Conservation (phyloP, 1,284 basidiomycete genomes). For the Polyporus tsugae region DNA sequence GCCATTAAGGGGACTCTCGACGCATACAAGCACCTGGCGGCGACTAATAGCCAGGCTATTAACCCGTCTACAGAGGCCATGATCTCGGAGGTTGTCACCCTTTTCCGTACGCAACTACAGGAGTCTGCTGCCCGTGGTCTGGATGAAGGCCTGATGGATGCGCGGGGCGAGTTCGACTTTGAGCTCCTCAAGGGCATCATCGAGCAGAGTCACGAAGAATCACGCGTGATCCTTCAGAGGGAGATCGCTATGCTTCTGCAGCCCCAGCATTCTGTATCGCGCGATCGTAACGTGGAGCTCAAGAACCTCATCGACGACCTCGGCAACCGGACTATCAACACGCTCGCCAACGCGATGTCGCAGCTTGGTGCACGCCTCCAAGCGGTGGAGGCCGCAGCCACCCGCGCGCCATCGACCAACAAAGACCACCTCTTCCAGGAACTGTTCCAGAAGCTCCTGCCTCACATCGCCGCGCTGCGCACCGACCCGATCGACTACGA, state of each 20-base stretch:
- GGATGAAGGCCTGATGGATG: constrained; percentile 75
- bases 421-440: constrained; percentile 66
- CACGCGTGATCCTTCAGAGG: constrained; percentile 61
- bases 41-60: constrained; percentile 36
- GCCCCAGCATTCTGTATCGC: constrained; percentile 37
- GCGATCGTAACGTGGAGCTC: constrained; percentile 35
- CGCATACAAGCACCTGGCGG: constrained; percentile 27
- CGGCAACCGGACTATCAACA: constrained; percentile 60
- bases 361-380: constrained; percentile 71
- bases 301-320: constrained; percentile 60
- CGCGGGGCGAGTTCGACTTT: constrained; percentile 78
- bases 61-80: constrained; percentile 61
- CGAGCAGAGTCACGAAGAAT: constrained; percentile 70
- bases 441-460: constrained; percentile 65
- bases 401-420: constrained; percentile 50
- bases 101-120: constrained; percentile 72
- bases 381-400: constrained; percentile 48
- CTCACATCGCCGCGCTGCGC: constrained; percentile 64
- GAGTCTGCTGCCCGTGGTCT: constrained; percentile 64
- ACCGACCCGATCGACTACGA: constrained; percentile 80
- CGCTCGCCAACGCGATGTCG: constrained; percentile 65
- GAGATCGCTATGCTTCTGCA: constrained; percentile 58
- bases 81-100: constrained; percentile 69
- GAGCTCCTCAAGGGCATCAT: constrained; percentile 76
- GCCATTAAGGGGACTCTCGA: constrained; percentile 45